Percentiles rank a stretch among this genome's conserved stretches.
Evolutionary conservation across 164 flowering plant genomes (phyloP).

Genomic region (Vitis vinifera): ASM3070453v1 NC_081815.1:2191501-2192000

Average conservation of each 20-base stretch:
- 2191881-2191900: conserved; percentile 86
- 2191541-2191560: background rate
- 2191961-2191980: too few species aligned
- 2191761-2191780: background rate
- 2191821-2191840: conserved; percentile 45
- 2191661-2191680: conserved; percentile 64
- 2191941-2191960: background rate
- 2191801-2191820: conserved; percentile 65
- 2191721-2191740: background rate
- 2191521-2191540: background rate
- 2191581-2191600: conserved; percentile 7
- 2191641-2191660: conserved; percentile 85
- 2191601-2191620: conserved; percentile 70
- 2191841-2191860: conserved; percentile 65
- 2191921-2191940: conserved; percentile 70
- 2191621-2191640: conserved; percentile 84
- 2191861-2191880: conserved; percentile 70
- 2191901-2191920: conserved; percentile 78
- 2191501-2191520: background rate
- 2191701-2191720: background rate
- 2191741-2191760: background rate
- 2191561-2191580: background rate
- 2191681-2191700: conserved; percentile 48
- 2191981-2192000: too few species aligned
- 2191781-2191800: background rate